Evolutionary conservation across 148 eudicot species (phyloP).

Genomic region (Vaccinium corymbosum): DNA sequence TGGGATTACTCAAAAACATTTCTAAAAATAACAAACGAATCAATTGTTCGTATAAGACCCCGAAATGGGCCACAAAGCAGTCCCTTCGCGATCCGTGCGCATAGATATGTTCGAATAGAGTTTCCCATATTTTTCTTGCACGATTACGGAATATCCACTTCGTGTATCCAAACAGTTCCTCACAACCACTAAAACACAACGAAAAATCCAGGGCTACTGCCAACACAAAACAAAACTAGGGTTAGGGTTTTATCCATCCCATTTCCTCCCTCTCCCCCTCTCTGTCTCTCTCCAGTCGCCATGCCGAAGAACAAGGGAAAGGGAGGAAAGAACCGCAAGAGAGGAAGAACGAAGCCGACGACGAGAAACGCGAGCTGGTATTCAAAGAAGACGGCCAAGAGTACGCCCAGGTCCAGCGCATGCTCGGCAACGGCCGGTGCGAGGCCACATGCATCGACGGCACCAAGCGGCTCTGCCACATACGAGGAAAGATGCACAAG

Average conservation of each 20-base stretch:
- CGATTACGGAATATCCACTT: not conserved
- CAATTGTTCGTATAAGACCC: no score
- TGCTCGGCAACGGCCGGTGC: constrained; percentile 85
- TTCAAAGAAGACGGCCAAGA: constrained; percentile 95
- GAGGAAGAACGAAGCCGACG: constrained; percentile 97
- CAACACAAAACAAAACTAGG: not conserved
- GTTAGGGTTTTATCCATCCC: not conserved
- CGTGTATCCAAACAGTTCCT: not conserved
- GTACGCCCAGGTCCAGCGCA: constrained; percentile 72
- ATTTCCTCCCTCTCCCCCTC: not conserved
- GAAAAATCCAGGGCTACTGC: not conserved
- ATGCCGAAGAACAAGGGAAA: constrained; percentile 99
- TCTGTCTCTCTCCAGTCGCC: not conserved
- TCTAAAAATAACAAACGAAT: no score
- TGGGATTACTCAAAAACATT: no score
- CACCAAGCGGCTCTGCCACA: constrained; percentile 74
- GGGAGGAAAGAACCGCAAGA: constrained; percentile 91
- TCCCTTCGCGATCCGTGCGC: no score
- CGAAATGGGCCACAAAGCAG: no score
- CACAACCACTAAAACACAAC: not conserved
- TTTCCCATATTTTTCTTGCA: no score
- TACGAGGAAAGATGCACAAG: constrained; percentile 97
- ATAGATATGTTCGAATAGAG: no score
- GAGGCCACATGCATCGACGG: constrained; percentile 85
- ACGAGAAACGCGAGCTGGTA: constrained; percentile 81